These are phyloP conservation scores for Castanea mollissima DNA, from an alignment of 306 rosid genomes.

Conservation along the genomic window DNA sequence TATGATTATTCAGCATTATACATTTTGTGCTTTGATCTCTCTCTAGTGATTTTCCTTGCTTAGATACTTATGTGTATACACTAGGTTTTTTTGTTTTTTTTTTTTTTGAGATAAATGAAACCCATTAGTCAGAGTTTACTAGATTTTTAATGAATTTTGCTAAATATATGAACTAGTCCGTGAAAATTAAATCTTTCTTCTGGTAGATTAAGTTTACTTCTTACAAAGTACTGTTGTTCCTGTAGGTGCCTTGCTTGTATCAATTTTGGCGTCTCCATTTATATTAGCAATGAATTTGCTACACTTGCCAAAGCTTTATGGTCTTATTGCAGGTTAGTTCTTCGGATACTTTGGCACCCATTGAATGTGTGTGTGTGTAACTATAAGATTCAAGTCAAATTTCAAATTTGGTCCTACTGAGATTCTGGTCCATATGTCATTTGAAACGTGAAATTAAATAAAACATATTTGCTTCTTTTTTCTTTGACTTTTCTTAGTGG, in stretches of 20 bases:
- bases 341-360: conserved; percentile 4
- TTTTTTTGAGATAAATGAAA: neutral
- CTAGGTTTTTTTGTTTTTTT: neutral
- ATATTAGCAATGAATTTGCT: conserved; percentile 52
- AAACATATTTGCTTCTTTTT: neutral
- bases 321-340: conserved; percentile 63
- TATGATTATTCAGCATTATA: neutral
- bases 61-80: neutral
- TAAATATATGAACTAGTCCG: neutral
- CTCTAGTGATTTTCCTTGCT: neutral
- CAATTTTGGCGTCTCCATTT: conserved; percentile 61
- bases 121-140: neutral
- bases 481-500: no score
- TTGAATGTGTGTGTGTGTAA: neutral
- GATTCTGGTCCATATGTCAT: neutral
- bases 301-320: conserved; percentile 68
- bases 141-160: neutral
- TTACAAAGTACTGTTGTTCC: conserved; percentile 8
- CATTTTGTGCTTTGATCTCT: conserved; percentile 5
- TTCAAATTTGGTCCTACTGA: neutral
- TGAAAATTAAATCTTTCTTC: neutral
- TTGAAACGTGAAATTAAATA: neutral
- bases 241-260: conserved; percentile 74
- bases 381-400: neutral
- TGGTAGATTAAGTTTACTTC: neutral